Evolutionary conservation across 257 asterid genomes (phyloP), one percentile per base, ranked within the genome.

Genomic region (Salvia miltiorrhiza): DNA sequence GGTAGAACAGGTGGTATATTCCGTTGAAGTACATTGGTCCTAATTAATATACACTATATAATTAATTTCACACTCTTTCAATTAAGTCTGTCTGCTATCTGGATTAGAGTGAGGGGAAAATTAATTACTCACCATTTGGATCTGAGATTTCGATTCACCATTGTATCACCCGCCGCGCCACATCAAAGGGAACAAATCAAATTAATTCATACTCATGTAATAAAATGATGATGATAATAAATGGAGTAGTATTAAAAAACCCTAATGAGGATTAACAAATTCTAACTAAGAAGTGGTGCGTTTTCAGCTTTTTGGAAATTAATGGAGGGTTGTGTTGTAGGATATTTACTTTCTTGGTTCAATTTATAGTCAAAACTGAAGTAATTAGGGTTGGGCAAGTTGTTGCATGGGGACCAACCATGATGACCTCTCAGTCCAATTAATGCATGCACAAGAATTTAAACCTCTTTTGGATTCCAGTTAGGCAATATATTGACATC

Each of bases 1-100:
- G 97, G n/a, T 90, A 93, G 57, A 93, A 93, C 4, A 93, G 79
- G 78, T 93, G 98, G 63, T 93, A 93, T 13, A 84, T 39, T 71
- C 90, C 97, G 20, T 88, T 93, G 75, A 78, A 85, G 26, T 78
- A 90, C 96, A 93, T 81, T 49, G 98, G 98, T 0, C 95, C 98
- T 88, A 50, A 5, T 30, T 7, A 30, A n/a, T n/a, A n/a, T n/a
- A n/a, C n/a, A n/a, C n/a, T n/a, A n/a, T n/a, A n/a, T n/a, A n/a
- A n/a, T n/a, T n/a, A n/a, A n/a, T n/a, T n/a, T n/a, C n/a, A n/a
- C n/a, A n/a, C n/a, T n/a, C n/a, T n/a, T 30, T 30, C 35, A 4
- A 4, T 30, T 30, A 30, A 6, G 5, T 30, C 35, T 30, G 35
- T n/a, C n/a, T n/a, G n/a, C n/a, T n/a, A n/a, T n/a, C n/a, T n/a